phyloP scores from a whole-genome alignment of 2,329 filamentous ascomycete species.

The Plenodomus lindquistii region DNA sequence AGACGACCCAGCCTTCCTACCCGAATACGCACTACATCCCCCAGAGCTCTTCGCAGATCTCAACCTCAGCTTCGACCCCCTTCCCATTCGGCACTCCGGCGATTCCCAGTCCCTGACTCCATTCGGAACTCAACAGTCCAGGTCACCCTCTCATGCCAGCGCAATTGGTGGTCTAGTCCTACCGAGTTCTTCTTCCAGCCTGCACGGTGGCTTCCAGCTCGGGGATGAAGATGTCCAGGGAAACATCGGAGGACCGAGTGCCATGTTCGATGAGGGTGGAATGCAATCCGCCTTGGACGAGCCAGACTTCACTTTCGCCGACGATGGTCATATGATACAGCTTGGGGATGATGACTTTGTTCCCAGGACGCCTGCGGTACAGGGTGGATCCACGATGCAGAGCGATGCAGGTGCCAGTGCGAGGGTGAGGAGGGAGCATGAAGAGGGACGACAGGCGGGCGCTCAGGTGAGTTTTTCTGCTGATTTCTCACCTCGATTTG shows the following conservation, averaged over 20 bases:
- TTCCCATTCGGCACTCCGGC: slow-evolving; percentile 35
- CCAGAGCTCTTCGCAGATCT: slow-evolving; percentile 58
- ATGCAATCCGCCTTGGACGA: slow-evolving; percentile 48
- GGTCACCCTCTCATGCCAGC: slow-evolving; percentile 21
- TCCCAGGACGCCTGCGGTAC: slow-evolving; percentile 17
- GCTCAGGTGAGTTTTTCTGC: slow-evolving; percentile 42
- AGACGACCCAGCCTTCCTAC: slow-evolving; percentile 82
- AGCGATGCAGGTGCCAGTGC: slow-evolving; percentile 44
- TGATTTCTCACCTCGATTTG: slow-evolving; percentile 7
- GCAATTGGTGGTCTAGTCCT: slow-evolving; percentile 48
- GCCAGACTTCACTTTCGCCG: slow-evolving; percentile 64
- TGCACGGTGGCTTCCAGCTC: slow-evolving; percentile 45
- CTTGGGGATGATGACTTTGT: slow-evolving; percentile 27
- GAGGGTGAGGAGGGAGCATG: slow-evolving; percentile 49
- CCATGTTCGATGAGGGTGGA: slow-evolving; percentile 45
- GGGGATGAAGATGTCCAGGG: slow-evolving; percentile 49
- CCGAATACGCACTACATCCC: slow-evolving; percentile 64
- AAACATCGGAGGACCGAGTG: slow-evolving; percentile 31
- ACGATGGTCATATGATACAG: slow-evolving; percentile 62
- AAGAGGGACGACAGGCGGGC: slow-evolving; percentile 42
- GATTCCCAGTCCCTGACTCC: slow-evolving; percentile 46
- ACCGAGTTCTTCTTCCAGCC: slow-evolving; percentile 53
- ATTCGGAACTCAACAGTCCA: slow-evolving; percentile 32
- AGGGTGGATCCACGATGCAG: slow-evolving; percentile 15
- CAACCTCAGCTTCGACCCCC: slow-evolving; percentile 40